Base-by-base conservation (phyloP, 1,284 basidiomycete genomes). In the Rhodotorula sp. region DNA sequence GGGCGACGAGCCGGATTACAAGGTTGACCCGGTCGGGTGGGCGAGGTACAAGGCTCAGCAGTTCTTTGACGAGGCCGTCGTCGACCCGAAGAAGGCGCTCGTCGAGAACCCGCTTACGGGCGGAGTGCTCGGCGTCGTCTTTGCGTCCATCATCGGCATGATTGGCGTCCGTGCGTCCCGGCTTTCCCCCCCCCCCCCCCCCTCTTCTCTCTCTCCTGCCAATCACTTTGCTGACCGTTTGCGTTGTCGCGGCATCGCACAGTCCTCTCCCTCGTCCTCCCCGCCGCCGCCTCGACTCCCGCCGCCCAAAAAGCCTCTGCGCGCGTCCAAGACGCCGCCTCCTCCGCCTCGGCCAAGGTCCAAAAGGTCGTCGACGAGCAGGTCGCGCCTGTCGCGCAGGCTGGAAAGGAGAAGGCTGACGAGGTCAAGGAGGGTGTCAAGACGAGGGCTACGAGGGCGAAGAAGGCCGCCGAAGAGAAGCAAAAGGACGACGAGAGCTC, bases 81-180 rank as follows among this genome's bases (percentile, higher is more conserved):
- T 85, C 60, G 88, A 93, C 80, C 91, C 90, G 48, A 76, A 91
- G 63, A 79, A 79, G 36, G 91, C 92, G 22, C 85, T 92, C 84
- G 89, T 89, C 84, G 83, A 87, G 44, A 86, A 90, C 75, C 93
- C 93, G 64, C 89, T 92, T 81, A 91, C 90, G 67, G 92, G 88
- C 76, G 89, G 85, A 64, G 89, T 87, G 72, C 84, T 95, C 71
- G 84, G 84, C 71, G 88, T 87, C 70, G 86, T 85, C 60, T 77
- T 91, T 64, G 84, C 94, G 77, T 91, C 89, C 55, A 79, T 94
- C 76, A 85, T 96, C 79, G 90, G 89, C 68, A 88, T 94, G 86
- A 81, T 96, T 75, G 89, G 87, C 73, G 86, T 87, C 62, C 51
- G 70, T 74, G 51, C 44, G 71, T 71, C 30, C n/a, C n/a, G n/a